Evolutionary conservation across 1,139 yeast species (phyloP).

Genomic region (Hansenula sp.): DNA sequence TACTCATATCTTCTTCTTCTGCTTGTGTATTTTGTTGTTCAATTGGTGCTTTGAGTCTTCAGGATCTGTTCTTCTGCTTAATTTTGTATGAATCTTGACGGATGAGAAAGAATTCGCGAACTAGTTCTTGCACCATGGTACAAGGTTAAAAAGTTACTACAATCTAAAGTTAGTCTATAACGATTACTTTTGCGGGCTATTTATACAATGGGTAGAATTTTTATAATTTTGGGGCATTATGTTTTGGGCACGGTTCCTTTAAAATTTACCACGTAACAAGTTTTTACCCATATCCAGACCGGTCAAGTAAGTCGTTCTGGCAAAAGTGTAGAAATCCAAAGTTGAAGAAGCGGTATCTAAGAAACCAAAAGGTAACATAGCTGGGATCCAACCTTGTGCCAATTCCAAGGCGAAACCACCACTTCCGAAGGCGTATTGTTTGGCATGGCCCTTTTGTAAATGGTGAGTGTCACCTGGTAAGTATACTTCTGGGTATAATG

Average conservation of each 20-base stretch:
- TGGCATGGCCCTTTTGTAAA: conserved; percentile 63
- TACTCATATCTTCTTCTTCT: not conserved
- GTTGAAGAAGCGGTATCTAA: conserved; percentile 78
- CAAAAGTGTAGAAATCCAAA: conserved; percentile 66
- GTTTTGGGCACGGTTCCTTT: conserved; percentile 9
- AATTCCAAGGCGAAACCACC: conserved; percentile 87
- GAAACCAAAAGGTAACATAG: conserved; percentile 96
- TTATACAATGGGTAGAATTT: not conserved
- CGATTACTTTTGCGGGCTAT: not conserved
- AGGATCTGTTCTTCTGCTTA: too few relatives aligned
- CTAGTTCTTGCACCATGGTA: too few relatives aligned
- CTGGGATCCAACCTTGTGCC: conserved; percentile 99
- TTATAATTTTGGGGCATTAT: not conserved
- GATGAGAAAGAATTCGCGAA: not conserved
- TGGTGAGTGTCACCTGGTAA: conserved; percentile 83
- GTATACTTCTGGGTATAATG: conserved; percentile 61
- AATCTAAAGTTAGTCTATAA: too few relatives aligned
- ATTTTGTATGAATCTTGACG: too few relatives aligned
- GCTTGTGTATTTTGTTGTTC: too few relatives aligned
- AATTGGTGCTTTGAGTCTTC: too few relatives aligned
- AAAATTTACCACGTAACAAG: conserved; percentile 66
- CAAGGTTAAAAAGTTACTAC: too few relatives aligned
- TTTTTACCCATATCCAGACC: conserved; percentile 74
- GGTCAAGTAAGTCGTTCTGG: conserved; percentile 67
- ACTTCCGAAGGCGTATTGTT: conserved; percentile 82